phyloP scores from a whole-genome alignment of 31 red algal genomes.

The Asparagopsis taxiformis region DNA sequence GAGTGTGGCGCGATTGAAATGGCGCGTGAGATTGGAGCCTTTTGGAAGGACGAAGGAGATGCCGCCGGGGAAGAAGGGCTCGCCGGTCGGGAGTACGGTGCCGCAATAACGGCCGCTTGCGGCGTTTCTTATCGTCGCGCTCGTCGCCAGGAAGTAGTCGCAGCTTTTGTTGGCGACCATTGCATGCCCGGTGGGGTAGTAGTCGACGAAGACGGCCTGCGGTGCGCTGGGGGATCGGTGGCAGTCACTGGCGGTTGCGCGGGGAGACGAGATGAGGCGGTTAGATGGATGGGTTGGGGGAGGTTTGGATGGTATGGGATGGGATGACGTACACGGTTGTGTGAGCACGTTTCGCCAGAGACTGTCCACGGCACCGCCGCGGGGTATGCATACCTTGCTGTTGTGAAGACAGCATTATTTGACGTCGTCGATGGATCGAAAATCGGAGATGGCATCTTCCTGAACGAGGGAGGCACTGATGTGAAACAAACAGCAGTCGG shows the following conservation, averaged over 20 bases:
- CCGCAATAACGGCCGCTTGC: neutral
- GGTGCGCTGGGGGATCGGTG: too few species aligned
- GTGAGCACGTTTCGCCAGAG: conserved; percentile 7
- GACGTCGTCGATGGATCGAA: conserved; percentile 24
- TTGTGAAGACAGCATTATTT: conserved; percentile 14
- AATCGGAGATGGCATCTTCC: neutral
- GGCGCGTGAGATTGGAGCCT: neutral
- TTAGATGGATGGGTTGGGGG: too few species aligned
- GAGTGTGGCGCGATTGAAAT: neutral
- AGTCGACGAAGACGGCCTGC: conserved; percentile 1
- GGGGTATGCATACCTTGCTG: conserved; percentile 22
- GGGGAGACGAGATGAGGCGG: too few species aligned
- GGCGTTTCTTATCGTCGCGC: neutral
- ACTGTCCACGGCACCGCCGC: conserved; percentile 7
- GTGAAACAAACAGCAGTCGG: neutral
- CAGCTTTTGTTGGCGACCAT: neutral
- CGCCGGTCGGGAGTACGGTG: neutral
- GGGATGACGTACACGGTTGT: too few species aligned
- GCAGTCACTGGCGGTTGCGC: too few species aligned
- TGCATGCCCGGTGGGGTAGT: neutral
- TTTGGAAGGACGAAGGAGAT: neutral
- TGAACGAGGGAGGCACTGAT: conserved; percentile 30
- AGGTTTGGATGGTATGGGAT: too few species aligned
- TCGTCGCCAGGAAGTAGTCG: neutral
- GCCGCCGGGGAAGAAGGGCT: neutral